Conservation (phyloP, 1,284 basidiomycete genomes). For the Trametes polyzona region DNA sequence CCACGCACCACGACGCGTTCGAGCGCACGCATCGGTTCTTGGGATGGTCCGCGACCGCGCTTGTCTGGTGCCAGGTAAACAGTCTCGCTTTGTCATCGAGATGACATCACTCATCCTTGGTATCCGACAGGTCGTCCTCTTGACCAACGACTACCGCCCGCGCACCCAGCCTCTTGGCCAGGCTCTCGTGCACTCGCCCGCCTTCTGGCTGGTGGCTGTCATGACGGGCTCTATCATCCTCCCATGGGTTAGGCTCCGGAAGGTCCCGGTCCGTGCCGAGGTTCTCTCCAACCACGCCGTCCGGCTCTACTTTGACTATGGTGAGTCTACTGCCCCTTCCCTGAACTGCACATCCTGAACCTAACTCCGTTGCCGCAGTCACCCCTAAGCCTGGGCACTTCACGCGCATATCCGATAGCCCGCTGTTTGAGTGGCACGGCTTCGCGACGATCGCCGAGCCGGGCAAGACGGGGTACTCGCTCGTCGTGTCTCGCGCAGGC, state of each 20-base stretch:
- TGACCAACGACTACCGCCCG: constrained; percentile 56
- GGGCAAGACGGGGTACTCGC: constrained; percentile 56
- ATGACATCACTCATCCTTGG: neutral
- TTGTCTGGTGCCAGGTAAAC: constrained; percentile 60
- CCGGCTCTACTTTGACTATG: constrained; percentile 60
- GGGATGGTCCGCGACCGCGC: constrained; percentile 55
- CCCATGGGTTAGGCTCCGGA: constrained; percentile 57
- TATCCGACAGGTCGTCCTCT: constrained; percentile 45
- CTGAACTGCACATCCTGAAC: neutral
- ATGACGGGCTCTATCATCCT: constrained; percentile 57
- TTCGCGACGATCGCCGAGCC: constrained; percentile 60
- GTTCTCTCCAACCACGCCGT: constrained; percentile 62
- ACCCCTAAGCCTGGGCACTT: constrained; percentile 59
- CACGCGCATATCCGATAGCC: constrained; percentile 55
- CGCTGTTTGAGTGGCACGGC: constrained; percentile 63
- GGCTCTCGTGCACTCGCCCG: constrained; percentile 47
- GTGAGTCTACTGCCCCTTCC: constrained; percentile 30
- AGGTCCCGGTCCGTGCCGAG: constrained; percentile 55
- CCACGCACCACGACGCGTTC: constrained; percentile 53
- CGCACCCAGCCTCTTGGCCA: constrained; percentile 43
- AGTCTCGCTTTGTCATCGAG: neutral
- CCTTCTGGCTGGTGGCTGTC: constrained; percentile 59
- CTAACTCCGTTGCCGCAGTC: constrained; percentile 20
- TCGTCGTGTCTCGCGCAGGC: constrained; percentile 62
- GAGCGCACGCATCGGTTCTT: constrained; percentile 59